These are phyloP conservation scores for Saturnispora kantuleensis DNA, from an alignment of 805 yeast species.

Conservation along the genomic window DNA sequence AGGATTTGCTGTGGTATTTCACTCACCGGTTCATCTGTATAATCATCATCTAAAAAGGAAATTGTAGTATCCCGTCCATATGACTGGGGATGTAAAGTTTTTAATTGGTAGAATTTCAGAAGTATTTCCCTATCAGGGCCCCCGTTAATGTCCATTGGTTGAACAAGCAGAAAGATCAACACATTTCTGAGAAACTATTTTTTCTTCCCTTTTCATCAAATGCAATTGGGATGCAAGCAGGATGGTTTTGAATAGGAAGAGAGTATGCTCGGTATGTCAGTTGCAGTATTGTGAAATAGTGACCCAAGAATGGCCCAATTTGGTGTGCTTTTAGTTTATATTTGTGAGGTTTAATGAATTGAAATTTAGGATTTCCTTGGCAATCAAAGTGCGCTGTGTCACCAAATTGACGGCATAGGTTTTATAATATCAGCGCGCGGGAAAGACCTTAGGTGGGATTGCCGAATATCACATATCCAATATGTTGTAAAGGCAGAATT, in stretches of 20 bases:
- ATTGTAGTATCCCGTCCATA: slow-evolving; percentile 18
- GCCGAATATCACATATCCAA: too few species aligned
- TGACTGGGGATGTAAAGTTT: slow-evolving; percentile 31
- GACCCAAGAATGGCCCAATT: not conserved
- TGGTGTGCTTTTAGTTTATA: not conserved
- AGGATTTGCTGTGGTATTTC: slow-evolving; percentile 20
- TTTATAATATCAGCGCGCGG: too few species aligned
- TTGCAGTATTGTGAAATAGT: not conserved
- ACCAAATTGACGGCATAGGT: too few species aligned
- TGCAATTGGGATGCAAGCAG: too few species aligned
- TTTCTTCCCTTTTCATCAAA: not conserved
- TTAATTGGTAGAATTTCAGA: slow-evolving; percentile 33
- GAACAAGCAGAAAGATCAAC: not conserved
- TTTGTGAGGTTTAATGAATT: too few species aligned
- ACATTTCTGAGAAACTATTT: not conserved
- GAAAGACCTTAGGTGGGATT: too few species aligned
- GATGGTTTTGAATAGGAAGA: too few species aligned
- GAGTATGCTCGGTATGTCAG: not conserved
- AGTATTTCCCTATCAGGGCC: slow-evolving; percentile 13
- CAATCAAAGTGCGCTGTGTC: too few species aligned
- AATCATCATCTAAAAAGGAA: slow-evolving; percentile 13
- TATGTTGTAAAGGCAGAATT: too few species aligned
- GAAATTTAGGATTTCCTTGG: too few species aligned
- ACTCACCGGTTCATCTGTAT: slow-evolving; percentile 11
- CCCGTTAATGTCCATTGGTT: slow-evolving; percentile 5